A percentile compares a stretch with the other conserved stretches of the same genome.
phyloP scores from a whole-genome alignment of 2,329 filamentous ascomycete genomes.

The Hymenoscyphus fructigenus region DNA sequence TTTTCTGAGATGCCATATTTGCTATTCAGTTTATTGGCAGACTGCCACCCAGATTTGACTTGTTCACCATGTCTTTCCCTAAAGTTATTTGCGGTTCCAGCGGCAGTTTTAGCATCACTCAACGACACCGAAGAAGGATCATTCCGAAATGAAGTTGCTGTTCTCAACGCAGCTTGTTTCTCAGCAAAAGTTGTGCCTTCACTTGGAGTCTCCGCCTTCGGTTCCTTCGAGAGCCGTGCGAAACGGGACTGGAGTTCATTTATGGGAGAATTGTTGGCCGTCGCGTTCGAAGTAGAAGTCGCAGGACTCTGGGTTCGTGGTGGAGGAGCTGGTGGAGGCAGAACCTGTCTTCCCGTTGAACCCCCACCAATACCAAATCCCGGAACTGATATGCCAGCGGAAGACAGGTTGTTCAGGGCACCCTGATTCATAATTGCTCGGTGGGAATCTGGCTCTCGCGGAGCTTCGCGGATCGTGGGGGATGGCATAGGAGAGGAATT shows the following conservation, averaged over 20 bases:
- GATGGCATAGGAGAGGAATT: constrained; percentile 38
- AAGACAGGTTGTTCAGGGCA: constrained; percentile 55
- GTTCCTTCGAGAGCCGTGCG: constrained; percentile 35
- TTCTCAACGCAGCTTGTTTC: constrained; percentile 54
- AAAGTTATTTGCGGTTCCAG: constrained; percentile 56
- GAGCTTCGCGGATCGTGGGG: constrained; percentile 38
- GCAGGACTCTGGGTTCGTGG: constrained; percentile 27
- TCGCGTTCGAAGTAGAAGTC: constrained; percentile 14
- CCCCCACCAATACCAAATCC: constrained; percentile 57
- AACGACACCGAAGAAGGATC: constrained; percentile 52
- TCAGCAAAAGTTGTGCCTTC: constrained; percentile 53
- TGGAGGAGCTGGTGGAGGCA: constrained; percentile 30
- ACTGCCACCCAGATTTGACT: constrained; percentile 51
- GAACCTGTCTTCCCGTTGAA: constrained; percentile 37
- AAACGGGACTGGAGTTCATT: constrained; percentile 40
- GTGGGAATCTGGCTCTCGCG: constrained; percentile 33
- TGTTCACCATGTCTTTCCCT: constrained; percentile 60
- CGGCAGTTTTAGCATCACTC: constrained; percentile 49
- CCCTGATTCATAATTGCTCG: constrained; percentile 40
- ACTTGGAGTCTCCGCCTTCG: constrained; percentile 33
- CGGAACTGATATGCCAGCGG: constrained; percentile 65
- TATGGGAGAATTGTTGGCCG: constrained; percentile 25
- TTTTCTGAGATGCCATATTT: constrained; percentile 37
- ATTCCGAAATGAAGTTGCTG: constrained; percentile 49
- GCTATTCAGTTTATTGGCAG: constrained; percentile 36